These are phyloP conservation scores for Psidium friedrichsthalianum DNA, from an alignment of 345 rosid species.

Conservation along the genomic window DNA sequence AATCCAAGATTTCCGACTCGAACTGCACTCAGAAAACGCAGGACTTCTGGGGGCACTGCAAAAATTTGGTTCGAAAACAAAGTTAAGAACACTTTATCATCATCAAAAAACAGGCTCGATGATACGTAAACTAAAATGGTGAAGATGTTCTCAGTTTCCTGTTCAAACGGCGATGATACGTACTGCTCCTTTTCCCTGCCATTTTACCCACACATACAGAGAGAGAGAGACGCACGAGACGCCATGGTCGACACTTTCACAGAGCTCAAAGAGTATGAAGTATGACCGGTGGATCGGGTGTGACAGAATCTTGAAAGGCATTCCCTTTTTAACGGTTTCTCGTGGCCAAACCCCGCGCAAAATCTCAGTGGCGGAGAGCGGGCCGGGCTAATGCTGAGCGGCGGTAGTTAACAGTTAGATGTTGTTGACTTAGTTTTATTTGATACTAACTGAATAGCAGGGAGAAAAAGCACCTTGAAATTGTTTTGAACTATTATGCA, in stretches of 20 bases:
- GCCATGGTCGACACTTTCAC: slow-evolving; percentile 32
- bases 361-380: not conserved
- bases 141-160: no score
- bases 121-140: no score
- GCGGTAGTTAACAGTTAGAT: no score
- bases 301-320: not conserved
- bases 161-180: not conserved
- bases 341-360: not conserved
- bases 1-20: slow-evolving; percentile 56
- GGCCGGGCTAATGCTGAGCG: not conserved
- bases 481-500: no score
- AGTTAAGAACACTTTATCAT: not conserved
- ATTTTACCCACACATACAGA: not conserved
- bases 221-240: slow-evolving; percentile 38
- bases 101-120: no score
- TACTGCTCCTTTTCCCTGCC: not conserved
- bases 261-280: not conserved
- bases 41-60: slow-evolving; percentile 59
- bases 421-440: no score
- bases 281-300: not conserved
- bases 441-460: no score
- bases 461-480: no score
- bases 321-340: not conserved
- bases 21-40: slow-evolving; percentile 53
- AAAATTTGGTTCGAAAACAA: not conserved